Base-by-base conservation (phyloP, 2,329 filamentous ascomycete genomes). In the Albophoma yamanashiensis region DNA sequence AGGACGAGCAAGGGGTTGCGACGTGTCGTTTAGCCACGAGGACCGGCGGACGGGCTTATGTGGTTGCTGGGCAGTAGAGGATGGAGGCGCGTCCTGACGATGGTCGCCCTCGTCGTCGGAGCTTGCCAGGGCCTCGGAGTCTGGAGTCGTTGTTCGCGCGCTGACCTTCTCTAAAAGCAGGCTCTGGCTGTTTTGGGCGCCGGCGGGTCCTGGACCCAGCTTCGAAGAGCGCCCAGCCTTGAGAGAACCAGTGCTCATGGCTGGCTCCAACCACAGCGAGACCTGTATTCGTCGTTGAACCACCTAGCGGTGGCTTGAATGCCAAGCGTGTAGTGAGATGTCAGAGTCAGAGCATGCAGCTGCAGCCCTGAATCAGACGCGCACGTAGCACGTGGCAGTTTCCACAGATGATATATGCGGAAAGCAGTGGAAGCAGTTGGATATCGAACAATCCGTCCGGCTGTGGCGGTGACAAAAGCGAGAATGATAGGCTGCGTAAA, bases 121-220 rank as follows among this genome's bases (percentile, higher is more conserved):
- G 65, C 93, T 97, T 58, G 89, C 92, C 62, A 97, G 78, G 58
- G 91, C 93, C 71, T 97, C 93, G 4, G 92, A 97, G 71, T 97
- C 94, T 27, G 93, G 93, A 1, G 93, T 97, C 9, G 91, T 92
- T 59, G 89, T 89, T 67, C 92, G 85, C 60, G 87, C 82, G 68
- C 89, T 89, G 57, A 88, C 80, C 72, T 92, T 94, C 57, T 93
- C 90, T 40, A 91, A 79, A 56, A 90, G 76, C 45, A 87, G 77
- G 45, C 85, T 84, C 61, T 88, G 85, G 67, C 79, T 88, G 66
- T 75, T 84, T 27, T 83, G 78, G 59, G 81, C 73, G 64, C 78
- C 73, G 62, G 75, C 66, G 65, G 79, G 67, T 61, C 75, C 74
- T 68, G 78, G 77, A 68, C 76, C 81, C 62, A 78, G 74, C 75